Evolutionary conservation across 495 filamentous ascomycete genomes (phyloP).

Genomic region (Hypoxylon crocopeplum): DNA sequence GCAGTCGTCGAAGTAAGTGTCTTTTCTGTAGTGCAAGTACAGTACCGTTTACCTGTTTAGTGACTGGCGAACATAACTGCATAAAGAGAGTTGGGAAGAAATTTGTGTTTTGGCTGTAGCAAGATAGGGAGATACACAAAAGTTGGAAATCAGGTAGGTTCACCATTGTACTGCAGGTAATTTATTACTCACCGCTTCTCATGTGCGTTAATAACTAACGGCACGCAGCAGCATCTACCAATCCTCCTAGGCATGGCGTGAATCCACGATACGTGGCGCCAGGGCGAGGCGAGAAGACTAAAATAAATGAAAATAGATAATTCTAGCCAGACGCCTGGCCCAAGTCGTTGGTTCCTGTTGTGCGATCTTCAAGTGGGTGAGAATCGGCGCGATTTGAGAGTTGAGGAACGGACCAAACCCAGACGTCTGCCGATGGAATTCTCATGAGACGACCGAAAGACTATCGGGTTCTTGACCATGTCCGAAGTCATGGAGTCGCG

Average conservation of each 20-base stretch:
- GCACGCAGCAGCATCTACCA: slow-evolving; percentile 35
- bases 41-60: no score
- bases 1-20: no score
- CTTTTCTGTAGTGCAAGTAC: no score
- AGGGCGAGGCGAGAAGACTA: slow-evolving; percentile 2
- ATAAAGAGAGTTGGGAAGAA: no score
- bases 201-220: slow-evolving; percentile 18
- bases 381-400: slow-evolving; percentile 2
- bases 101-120: neutral
- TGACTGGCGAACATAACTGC: no score
- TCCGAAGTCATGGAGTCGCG: slow-evolving; percentile 15
- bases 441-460: slow-evolving; percentile 31
- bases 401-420: slow-evolving; percentile 6
- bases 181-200: slow-evolving; percentile 37
- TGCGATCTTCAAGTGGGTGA: slow-evolving; percentile 3
- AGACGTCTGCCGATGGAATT: slow-evolving; percentile 25
- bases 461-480: slow-evolving; percentile 14
- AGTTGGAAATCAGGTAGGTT: no score
- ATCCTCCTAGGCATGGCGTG: slow-evolving; percentile 22
- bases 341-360: slow-evolving; percentile 18
- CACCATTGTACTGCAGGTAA: slow-evolving; percentile 30
- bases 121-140: no score
- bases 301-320: slow-evolving; percentile 26
- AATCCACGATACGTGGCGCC: slow-evolving; percentile 36
- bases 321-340: slow-evolving; percentile 7